Base-by-base conservation (phyloP, 2,329 filamentous ascomycete genomes). In the Fusarium cicatricum region DNA sequence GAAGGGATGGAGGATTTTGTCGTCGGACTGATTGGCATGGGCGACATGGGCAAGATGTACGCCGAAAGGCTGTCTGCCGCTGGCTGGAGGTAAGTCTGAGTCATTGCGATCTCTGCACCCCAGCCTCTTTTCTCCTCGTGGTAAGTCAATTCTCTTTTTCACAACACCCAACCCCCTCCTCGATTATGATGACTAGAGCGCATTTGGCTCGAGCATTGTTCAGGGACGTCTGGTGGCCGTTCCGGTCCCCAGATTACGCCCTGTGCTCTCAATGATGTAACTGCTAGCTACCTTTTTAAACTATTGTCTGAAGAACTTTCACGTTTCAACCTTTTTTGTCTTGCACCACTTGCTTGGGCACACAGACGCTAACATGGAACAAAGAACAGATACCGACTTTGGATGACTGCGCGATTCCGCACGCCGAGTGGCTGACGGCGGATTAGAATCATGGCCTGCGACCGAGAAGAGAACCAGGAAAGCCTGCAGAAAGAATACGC, bases 201-300 rank as follows among this genome's bases (percentile, higher is more conserved):
- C 94, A 98, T 98, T 98, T 98, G 94, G 94, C 94, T 98, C 92
- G 94, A 98, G 94, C 84, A 96, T 92, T 86, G 87, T 81, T 78
- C 80, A 82, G 80, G 78, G 80, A 74, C 77, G 77, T 77, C 80
- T 80, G 81, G 81, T 78, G 80, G 78, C 82, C 89, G 90, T 87
- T 97, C 89, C 85, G 94, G 91, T 89, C 82, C 77, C 80, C 79
- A 78, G 78, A 79, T 70, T 72, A 73, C 66, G 74, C 79, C 77
- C 75, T 80, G 80, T 80, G 82, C 84, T 85, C 89, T 96, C 94
- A 85, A 86, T 97, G 94, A 97, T 97, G 94, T 96, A 90, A 96
- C 87, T 82, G 88, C 90, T 95, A 91, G 94, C 94, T 98, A 98
- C 94, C 94, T 97, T 90, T 78, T 67, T 64, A 73, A 72, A 87